Evolutionary conservation across 2,329 filamentous ascomycete genomes (phyloP), one percentile per base, ranked within the genome.

Genomic region (Epichloe bromicola): DNA sequence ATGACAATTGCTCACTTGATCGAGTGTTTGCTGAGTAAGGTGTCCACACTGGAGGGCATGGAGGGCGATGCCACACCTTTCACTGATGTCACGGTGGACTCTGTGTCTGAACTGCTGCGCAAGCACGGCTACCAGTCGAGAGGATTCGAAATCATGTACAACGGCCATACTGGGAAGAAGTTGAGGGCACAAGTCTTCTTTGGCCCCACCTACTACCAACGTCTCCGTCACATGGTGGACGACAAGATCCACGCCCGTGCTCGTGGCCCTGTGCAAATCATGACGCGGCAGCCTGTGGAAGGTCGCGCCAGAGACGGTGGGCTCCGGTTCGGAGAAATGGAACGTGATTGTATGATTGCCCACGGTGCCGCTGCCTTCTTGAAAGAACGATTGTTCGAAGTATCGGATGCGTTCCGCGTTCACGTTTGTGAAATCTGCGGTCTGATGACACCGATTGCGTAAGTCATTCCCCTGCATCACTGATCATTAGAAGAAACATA

Each of bases 1-100:
- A 98, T 98, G 93, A 98, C 94, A 3, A 98, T 98, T 82, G 93
- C 93, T 61, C 93, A 98, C 77, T 90, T 98, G 80, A 95, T 98
- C 66, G 93, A 98, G 75, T 98, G 93, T 78, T 79, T 97, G 59
- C 79, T 98, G 51, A 95, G 88, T 67, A 98, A 98, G 68, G 93
- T 98, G 37, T 88, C 89, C 1, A 87, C 93, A 2, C 77, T 98
- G 20, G 87, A 90, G 68, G 94, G 93, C 42, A 87, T 89, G 69
- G 93, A 98, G 72, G 94, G 93, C 61, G 94, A 98, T 63, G 93
- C 93, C 1, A 98, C 93, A 0, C 93, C 94, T 0, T 98, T 98
- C 67, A 97, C 93, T 10, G 91, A 96, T 60, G 89, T 98, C 55
- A 98, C 93, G 0, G 91, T 98, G 54, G 90, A 96, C 61, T 88